Evolutionary conservation across 129 eudicot genomes (phyloP), one percentile per base, ranked within the genome.

Genomic region (Centella asiatica): DNA sequence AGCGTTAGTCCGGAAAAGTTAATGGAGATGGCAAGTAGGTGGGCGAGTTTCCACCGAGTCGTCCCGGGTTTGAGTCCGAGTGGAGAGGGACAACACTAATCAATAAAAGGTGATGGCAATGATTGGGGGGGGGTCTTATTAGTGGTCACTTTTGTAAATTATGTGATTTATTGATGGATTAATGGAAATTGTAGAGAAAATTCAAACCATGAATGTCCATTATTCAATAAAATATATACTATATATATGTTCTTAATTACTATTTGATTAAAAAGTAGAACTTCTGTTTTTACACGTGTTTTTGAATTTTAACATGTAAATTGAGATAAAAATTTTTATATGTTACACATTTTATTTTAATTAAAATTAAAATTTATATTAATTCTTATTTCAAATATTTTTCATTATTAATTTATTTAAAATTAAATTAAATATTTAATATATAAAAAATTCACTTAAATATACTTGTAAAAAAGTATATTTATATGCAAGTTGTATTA

Each of bases 21-120:
- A 18, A 25, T 20, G 97, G 97, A 78, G 97, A 90, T 90, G 97
- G 97, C 97, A 69, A 60, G 68, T 25, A 57, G 81, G 78, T 74
- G 78, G 81, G 71, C 62, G 88, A 70, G 75, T 79, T 61, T 11
- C 80, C 76, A 79, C 87, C 87, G 75, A 52, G 58, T 52, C 58
- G 58, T 52, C 58, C 36, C 58, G 34, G 36, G 34, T 26, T 10
- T 4, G 18, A 18, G 26, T 26, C 18, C 6, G 34, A 26, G 20
- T 14, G 36, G 14, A 28, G 19, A 17, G 58, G 14, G 8, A n/a
- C 31, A 51, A 51, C 55, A 12, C 33, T 51, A 51, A 51, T 25
- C 31, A 12, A 13, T 42, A 24, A 26, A 52, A 26, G 28, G 4
- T 1, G 14, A 23, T 8, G 26, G 32, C 26, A 13, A 26, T 26